Conservation (phyloP, 139 green algal species). For the Dunaliella sp. region DNA sequence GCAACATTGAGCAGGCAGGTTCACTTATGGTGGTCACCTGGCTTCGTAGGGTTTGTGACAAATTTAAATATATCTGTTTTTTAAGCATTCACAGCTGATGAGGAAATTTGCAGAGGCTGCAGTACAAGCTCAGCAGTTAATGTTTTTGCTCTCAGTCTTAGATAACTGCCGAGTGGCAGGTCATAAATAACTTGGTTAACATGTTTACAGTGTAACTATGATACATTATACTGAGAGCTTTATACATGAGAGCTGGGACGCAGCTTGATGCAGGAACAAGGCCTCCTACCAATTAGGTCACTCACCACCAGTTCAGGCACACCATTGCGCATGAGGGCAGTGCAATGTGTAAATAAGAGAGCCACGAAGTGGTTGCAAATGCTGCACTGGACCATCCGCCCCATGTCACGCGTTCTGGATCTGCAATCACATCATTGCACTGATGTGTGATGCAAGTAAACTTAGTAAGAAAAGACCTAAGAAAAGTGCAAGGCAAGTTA, state of each 20-base stretch:
- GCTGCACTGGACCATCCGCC: neutral
- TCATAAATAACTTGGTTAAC: neutral
- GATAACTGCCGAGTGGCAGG: neutral
- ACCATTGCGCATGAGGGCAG: slow-evolving; percentile 32
- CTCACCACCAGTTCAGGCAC: slow-evolving; percentile 35
- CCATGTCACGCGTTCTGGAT: slow-evolving; percentile 16
- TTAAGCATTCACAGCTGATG: too few relatives aligned
- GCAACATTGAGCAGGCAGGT: too few relatives aligned
- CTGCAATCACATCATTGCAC: too few relatives aligned
- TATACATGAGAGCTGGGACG: neutral
- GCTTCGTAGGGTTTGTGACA: too few relatives aligned
- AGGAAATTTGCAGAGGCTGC: neutral
- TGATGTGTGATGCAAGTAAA: too few relatives aligned
- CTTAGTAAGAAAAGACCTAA: too few relatives aligned
- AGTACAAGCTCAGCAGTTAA: neutral
- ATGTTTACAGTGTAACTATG: too few relatives aligned
- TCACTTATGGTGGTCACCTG: too few relatives aligned
- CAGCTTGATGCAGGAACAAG: neutral
- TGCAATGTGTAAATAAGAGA: slow-evolving; percentile 16
- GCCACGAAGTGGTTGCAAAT: neutral
- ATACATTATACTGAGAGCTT: neutral
- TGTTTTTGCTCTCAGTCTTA: neutral
- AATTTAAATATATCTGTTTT: too few relatives aligned
- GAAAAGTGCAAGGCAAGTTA: too few relatives aligned
- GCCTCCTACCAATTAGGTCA: neutral